Conservation (phyloP, 768 basidiomycete genomes). For the Postia placenta region DNA sequence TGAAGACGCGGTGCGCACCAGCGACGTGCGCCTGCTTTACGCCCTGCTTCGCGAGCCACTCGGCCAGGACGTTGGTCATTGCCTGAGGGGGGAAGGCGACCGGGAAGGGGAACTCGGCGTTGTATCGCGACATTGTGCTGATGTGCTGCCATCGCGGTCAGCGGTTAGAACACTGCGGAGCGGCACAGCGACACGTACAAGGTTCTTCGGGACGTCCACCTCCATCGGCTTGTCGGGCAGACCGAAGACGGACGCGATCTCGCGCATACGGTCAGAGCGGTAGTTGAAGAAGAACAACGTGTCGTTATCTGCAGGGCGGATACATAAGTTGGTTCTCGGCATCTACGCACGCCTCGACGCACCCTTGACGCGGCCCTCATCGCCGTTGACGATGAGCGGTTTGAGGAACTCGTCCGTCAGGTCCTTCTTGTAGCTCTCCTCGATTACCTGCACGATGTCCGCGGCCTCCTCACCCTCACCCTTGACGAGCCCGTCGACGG, state of each 20-base stretch:
- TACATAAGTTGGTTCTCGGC: neutral
- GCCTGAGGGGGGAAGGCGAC: conserved; percentile 90
- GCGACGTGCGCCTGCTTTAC: conserved; percentile 87
- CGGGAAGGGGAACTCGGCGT: conserved; percentile 82
- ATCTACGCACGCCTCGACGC: conserved; percentile 11
- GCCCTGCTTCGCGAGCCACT: conserved; percentile 78
- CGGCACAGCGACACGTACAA: conserved; percentile 41
- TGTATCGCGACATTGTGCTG: conserved; percentile 93
- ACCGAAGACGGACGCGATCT: conserved; percentile 79
- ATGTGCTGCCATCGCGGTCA: conserved; percentile 47
- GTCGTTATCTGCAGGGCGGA: conserved; percentile 57
- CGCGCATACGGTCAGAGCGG: conserved; percentile 93
- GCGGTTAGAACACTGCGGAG: conserved; percentile 1
- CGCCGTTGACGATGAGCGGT: conserved; percentile 83
- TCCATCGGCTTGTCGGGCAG: conserved; percentile 81
- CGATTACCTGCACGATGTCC: conserved; percentile 58
- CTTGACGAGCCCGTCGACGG: conserved; percentile 76
- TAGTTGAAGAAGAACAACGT: conserved; percentile 98
- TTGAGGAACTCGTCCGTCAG: conserved; percentile 95
- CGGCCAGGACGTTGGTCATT: conserved; percentile 93
- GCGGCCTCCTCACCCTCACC: conserved; percentile 59
- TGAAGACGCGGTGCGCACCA: conserved; percentile 33
- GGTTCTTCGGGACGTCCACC: conserved; percentile 69
- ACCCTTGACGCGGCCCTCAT: conserved; percentile 78
- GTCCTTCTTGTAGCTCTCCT: conserved; percentile 75